Base-by-base conservation (phyloP, 805 yeast genomes). In the Saturnispora diversa region DNA sequence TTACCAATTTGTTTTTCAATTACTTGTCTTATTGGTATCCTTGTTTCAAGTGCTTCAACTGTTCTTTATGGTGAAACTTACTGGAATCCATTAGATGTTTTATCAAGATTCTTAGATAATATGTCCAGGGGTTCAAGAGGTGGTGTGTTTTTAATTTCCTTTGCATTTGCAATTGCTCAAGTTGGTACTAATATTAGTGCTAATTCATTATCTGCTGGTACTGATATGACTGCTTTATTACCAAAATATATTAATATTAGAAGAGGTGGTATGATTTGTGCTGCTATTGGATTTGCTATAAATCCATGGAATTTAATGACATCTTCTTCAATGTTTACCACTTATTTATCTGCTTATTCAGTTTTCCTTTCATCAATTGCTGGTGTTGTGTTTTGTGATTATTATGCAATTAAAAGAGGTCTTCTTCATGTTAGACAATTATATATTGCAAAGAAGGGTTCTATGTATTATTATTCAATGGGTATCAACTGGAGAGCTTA, bases 401-500 rank as follows among this genome's bases (percentile, higher is more conserved):
- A 82, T 60, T 70, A 62, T 56, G 70, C 80, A 53, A 74, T 87
- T 20, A 74, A 90, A 60, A 75, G 85, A 54, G 95, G 95, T 29
- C 68, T 68, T 54, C 54, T 86, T 48, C 65, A 70, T 40, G 59
- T 84, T 27, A 67, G 69, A 42, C 88, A 84, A 51, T 64, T 87
- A 48, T 87, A 80, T 62, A 50, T 72, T 20, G 72, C 69, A 31
- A 52, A 55, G 48, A 60, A 58, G 12, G 57, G 61, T 5, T 62
- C 64, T 24, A 55, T 68, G 6, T 87, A 86, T 63, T 71, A 70
- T 62, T 85, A 74, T 62, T 70, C 72, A 52, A 61, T 53, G 23
- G 95, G 95, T 29, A 51, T 75, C 59, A 84, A 85, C 56, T 84
- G 94, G 92, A 70, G 94, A 58, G 95, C 90, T 2, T 77, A 74